Percentiles rank a stretch among this genome's conserved stretches.
Conservation (phyloP, 768 basidiomycete genomes). For the Hericium coralloides region DNA sequence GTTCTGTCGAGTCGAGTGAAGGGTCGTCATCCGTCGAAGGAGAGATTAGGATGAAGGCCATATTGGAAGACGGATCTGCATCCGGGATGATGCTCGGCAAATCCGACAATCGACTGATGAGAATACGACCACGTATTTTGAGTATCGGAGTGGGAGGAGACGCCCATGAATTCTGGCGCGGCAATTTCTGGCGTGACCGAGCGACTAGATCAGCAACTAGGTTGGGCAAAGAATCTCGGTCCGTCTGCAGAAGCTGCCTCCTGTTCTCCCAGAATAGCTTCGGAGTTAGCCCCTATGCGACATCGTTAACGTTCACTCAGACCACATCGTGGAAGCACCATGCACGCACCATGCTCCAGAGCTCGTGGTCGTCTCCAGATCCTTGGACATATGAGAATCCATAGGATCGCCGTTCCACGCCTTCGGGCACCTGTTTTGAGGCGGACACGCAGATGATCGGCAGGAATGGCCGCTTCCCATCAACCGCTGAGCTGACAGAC, state of each 20-base stretch:
- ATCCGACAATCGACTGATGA: slow-evolving; percentile 28
- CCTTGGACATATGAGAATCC: slow-evolving; percentile 90
- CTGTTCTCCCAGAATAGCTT: slow-evolving; percentile 59
- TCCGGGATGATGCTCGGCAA: slow-evolving; percentile 13
- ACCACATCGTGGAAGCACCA: background rate
- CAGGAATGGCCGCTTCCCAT: slow-evolving; percentile 27
- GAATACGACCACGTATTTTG: slow-evolving; percentile 32
- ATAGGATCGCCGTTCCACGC: slow-evolving; percentile 47
- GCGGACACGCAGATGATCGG: slow-evolving; percentile 85
- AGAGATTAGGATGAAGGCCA: slow-evolving; percentile 25
- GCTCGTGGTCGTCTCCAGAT: slow-evolving; percentile 90
- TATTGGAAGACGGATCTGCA: background rate
- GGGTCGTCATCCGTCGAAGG: background rate
- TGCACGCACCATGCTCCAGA: slow-evolving; percentile 65
- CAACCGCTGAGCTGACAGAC: slow-evolving; percentile 15
- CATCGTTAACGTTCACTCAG: background rate
- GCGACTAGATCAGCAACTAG: slow-evolving; percentile 27
- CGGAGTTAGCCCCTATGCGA: slow-evolving; percentile 66
- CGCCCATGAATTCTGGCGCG: slow-evolving; percentile 8
- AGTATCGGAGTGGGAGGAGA: slow-evolving; percentile 22
- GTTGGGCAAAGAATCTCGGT: slow-evolving; percentile 40
- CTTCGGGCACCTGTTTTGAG: slow-evolving; percentile 57
- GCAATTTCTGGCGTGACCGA: background rate
- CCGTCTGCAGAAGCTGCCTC: slow-evolving; percentile 35
- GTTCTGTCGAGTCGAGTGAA: background rate